These are phyloP conservation scores for Thermothelomyces thermophilus DNA, from an alignment of 2,329 filamentous ascomycete genomes.

Conservation along the genomic window DNA sequence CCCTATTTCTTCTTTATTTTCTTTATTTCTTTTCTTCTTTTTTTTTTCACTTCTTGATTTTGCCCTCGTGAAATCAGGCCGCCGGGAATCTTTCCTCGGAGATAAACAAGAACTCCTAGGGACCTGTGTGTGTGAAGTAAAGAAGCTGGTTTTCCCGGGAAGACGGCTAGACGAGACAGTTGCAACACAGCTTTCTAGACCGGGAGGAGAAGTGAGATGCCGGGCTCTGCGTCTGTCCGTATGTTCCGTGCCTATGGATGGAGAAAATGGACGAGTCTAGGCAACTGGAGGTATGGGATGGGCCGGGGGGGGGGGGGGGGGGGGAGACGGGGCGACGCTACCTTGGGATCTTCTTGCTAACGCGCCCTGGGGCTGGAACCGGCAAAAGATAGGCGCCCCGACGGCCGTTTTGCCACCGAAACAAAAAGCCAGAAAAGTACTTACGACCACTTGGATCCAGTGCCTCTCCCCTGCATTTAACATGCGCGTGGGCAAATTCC, in stretches of 20 bases:
- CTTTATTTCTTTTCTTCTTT: no score
- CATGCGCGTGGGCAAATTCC: neutral
- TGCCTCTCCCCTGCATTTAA: neutral
- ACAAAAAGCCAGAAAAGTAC: neutral
- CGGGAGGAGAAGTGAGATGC: neutral
- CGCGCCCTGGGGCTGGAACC: conserved; percentile 1
- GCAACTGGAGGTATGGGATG: neutral
- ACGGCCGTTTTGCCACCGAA: conserved; percentile 5
- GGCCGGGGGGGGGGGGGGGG: neutral
- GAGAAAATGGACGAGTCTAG: neutral
- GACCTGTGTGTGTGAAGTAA: no score
- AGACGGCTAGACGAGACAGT: no score
- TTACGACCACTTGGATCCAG: neutral
- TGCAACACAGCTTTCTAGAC: no score
- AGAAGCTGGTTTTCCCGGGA: no score
- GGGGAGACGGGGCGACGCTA: no score
- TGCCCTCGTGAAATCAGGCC: no score
- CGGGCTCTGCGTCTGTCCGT: neutral
- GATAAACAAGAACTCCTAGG: no score
- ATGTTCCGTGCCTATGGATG: neutral
- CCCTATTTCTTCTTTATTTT: no score
- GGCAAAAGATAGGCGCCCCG: conserved; percentile 7
- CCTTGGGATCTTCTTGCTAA: no score
- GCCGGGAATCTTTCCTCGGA: no score
- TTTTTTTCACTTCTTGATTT: no score